phyloP scores from a whole-genome alignment of 768 basidiomycete species.

The Trametes sanguinea region DNA sequence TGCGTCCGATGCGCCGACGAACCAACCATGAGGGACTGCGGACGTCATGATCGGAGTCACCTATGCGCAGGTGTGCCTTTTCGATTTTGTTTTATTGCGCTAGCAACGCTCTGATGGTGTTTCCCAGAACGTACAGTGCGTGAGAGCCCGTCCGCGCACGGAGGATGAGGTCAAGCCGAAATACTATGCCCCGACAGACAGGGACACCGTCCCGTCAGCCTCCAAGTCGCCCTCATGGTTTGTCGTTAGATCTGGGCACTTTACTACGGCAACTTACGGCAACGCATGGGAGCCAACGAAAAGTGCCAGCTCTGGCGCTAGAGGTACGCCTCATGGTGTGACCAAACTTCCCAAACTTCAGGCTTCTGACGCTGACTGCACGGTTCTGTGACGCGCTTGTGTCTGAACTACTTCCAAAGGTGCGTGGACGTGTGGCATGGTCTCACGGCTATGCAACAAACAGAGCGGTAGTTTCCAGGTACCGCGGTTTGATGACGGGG shows the following conservation, averaged over 20 bases:
- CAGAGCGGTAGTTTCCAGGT: no score
- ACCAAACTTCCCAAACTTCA: no score
- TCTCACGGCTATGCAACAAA: no score
- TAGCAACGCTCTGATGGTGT: not conserved
- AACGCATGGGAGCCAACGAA: no score
- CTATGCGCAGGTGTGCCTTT: not conserved
- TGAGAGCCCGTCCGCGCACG: slow-evolving; percentile 7
- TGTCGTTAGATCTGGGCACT: not conserved
- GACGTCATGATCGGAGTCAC: not conserved
- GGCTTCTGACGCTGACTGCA: not conserved
- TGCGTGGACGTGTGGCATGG: no score
- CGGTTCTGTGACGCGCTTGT: no score
- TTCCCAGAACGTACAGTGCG: not conserved
- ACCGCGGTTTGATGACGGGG: no score
- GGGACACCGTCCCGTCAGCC: not conserved
- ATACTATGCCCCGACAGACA: not conserved
- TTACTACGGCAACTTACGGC: no score
- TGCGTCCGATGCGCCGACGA: not conserved
- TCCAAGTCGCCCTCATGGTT: not conserved
- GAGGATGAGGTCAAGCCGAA: slow-evolving; percentile 1
- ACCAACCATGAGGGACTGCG: not conserved
- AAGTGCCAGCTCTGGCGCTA: not conserved
- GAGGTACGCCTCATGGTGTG: not conserved
- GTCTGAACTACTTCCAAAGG: no score
- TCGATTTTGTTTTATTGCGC: not conserved